A percentile compares a stretch with the other conserved stretches of the same genome.
Conservation (phyloP, 257 asterid genomes). For the Solanum gracilifrons region DNA sequence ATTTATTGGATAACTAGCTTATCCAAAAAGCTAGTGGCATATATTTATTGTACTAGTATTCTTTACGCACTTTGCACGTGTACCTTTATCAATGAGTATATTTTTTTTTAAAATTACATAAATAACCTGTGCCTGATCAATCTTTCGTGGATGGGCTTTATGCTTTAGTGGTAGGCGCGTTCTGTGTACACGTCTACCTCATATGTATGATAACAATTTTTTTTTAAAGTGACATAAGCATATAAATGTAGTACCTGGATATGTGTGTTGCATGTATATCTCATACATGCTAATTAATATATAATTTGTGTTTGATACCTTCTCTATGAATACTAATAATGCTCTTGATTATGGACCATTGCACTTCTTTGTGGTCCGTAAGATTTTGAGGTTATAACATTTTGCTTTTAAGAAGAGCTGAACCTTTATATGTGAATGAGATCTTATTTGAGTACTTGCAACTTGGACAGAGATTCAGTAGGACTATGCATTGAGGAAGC, state of each 20-base stretch:
- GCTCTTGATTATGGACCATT: background rate
- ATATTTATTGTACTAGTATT: background rate
- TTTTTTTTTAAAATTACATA: background rate
- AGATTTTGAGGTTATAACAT: background rate
- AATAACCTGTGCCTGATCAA: background rate
- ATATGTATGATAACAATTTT: background rate
- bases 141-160: background rate
- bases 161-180: background rate
- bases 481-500: background rate
- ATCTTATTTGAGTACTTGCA: background rate
- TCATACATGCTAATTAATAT: background rate
- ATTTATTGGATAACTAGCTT: background rate
- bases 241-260: background rate
- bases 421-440: background rate
- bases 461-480: background rate
- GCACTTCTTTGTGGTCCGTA: background rate
- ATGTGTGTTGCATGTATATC: background rate
- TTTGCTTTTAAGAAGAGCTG: background rate
- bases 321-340: background rate
- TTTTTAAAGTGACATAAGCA: background rate
- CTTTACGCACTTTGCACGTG: background rate
- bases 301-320: background rate
- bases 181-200: background rate
- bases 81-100: background rate
- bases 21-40: background rate